A percentile compares a stretch with the other conserved stretches of the same genome.
phyloP scores from a whole-genome alignment of 2,329 filamentous ascomycete genomes.

The Penicillium sp. region DNA sequence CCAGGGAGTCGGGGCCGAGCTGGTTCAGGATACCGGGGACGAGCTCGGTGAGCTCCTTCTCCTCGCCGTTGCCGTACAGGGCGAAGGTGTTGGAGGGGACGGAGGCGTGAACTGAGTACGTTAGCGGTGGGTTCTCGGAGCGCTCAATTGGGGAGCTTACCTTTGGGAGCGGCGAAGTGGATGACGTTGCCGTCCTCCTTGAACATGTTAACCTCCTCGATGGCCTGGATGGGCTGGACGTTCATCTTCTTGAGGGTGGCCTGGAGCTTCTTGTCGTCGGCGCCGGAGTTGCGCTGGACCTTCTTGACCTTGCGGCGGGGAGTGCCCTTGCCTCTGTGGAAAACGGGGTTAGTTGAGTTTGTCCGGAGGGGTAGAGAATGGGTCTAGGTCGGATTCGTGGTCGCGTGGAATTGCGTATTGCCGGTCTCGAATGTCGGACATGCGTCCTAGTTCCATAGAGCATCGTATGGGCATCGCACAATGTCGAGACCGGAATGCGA shows the following conservation, averaged over 20 bases:
- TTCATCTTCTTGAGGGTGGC: slow-evolving; percentile 98
- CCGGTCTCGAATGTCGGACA: not conserved
- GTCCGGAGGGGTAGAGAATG: not conserved
- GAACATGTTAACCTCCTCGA: slow-evolving; percentile 99
- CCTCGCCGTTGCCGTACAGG: slow-evolving; percentile 97
- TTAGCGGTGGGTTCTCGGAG: not conserved
- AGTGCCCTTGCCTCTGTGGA: slow-evolving; percentile 86
- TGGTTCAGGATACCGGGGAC: slow-evolving; percentile 99
- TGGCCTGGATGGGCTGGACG: slow-evolving; percentile 97
- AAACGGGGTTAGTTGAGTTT: slow-evolving; percentile 17
- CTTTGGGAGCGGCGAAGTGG: slow-evolving; percentile 97
- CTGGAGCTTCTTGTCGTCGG: slow-evolving; percentile 99
- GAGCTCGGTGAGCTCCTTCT: slow-evolving; percentile 99
- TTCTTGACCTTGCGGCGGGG: slow-evolving; percentile 98
- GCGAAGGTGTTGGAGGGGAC: slow-evolving; percentile 99
- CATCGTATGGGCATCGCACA: not conserved
- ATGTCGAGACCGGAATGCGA: not conserved
- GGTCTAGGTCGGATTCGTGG: not conserved
- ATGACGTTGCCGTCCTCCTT: slow-evolving; percentile 99
- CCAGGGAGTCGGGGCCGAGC: slow-evolving; percentile 95
- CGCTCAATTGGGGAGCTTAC: slow-evolving; percentile 53
- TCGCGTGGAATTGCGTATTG: not conserved
- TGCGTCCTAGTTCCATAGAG: not conserved
- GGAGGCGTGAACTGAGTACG: slow-evolving; percentile 78
- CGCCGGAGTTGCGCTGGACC: slow-evolving; percentile 84